Percentiles rank a stretch among this genome's conserved stretches.
Conservation (phyloP, 345 rosid genomes). For the Rhizophora apiculata region DNA sequence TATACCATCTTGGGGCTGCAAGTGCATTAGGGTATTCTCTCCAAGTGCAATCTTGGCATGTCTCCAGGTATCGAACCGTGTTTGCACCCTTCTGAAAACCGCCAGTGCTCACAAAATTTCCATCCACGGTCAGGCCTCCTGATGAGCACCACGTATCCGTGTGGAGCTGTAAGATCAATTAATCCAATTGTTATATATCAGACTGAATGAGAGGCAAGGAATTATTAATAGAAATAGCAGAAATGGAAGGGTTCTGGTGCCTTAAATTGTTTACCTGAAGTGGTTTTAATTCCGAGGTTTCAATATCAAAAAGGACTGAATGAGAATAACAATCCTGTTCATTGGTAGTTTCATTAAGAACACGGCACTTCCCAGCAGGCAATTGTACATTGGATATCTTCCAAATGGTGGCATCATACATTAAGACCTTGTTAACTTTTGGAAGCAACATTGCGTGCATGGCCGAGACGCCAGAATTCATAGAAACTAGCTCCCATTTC, state of each 20-base stretch:
- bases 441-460: conserved; percentile 81
- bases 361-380: conserved; percentile 42
- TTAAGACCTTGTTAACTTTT: conserved; percentile 47
- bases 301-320: conserved; percentile 52
- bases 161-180: conserved; percentile 30
- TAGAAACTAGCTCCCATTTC: conserved; percentile 48
- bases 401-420: conserved; percentile 76
- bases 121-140: conserved; percentile 66
- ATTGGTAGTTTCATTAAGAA: conserved; percentile 20
- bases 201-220: not conserved
- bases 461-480: conserved; percentile 73
- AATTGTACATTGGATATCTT: conserved; percentile 43
- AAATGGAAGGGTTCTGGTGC: not conserved
- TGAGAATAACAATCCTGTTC: conserved; percentile 66
- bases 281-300: conserved; percentile 40
- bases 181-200: not conserved
- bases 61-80: conserved; percentile 51
- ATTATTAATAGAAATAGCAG: too few relatives aligned
- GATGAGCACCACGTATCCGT: conserved; percentile 98
- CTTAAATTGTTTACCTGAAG: conserved; percentile 33
- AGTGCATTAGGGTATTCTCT: conserved; percentile 59
- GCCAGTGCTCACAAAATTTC: conserved; percentile 72
- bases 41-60: conserved; percentile 52
- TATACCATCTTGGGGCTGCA: conserved; percentile 67
- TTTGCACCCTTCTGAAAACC: conserved; percentile 64